Conservation (phyloP, 805 yeast genomes). For the Huiozyma naganishii region DNA sequence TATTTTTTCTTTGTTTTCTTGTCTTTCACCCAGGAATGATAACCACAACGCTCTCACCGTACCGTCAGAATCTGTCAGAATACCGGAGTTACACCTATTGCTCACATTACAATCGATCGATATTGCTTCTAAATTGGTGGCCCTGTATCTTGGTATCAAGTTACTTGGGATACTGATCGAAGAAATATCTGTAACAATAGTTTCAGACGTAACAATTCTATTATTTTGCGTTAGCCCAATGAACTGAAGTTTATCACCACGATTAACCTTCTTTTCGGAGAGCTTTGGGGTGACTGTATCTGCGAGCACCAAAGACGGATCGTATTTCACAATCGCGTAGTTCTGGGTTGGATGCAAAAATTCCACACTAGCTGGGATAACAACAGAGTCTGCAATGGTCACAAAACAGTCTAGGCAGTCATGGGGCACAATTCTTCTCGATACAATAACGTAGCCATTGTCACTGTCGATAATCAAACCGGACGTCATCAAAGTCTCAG, state of each 20-base stretch:
- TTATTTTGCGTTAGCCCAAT: constrained; percentile 68
- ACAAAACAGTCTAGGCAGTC: constrained; percentile 60
- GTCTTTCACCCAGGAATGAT: constrained; percentile 67
- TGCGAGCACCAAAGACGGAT: constrained; percentile 62
- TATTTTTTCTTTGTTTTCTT: constrained; percentile 48
- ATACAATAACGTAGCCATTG: constrained; percentile 68
- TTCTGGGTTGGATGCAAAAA: constrained; percentile 83
- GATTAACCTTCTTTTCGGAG: constrained; percentile 42
- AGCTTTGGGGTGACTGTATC: constrained; percentile 61
- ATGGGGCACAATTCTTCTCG: constrained; percentile 73
- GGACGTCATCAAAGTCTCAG: constrained; percentile 48
- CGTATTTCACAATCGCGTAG: constrained; percentile 74
- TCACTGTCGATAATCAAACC: constrained; percentile 78
- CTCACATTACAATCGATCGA: constrained; percentile 63
- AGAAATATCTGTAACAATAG: constrained; percentile 66
- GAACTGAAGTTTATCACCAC: constrained; percentile 71
- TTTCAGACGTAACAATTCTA: constrained; percentile 62
- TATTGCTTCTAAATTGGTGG: constrained; percentile 70
- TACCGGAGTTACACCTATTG: constrained; percentile 69
- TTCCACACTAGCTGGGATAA: constrained; percentile 68
- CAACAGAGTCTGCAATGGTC: constrained; percentile 76
- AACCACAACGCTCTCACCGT: constrained; percentile 78
- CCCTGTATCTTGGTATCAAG: constrained; percentile 70
- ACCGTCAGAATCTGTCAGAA: constrained; percentile 68
- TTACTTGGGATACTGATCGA: constrained; percentile 64